phyloP scores from a whole-genome alignment of 1,139 yeast genomes.

The Hanseniaspora uvarum region DNA sequence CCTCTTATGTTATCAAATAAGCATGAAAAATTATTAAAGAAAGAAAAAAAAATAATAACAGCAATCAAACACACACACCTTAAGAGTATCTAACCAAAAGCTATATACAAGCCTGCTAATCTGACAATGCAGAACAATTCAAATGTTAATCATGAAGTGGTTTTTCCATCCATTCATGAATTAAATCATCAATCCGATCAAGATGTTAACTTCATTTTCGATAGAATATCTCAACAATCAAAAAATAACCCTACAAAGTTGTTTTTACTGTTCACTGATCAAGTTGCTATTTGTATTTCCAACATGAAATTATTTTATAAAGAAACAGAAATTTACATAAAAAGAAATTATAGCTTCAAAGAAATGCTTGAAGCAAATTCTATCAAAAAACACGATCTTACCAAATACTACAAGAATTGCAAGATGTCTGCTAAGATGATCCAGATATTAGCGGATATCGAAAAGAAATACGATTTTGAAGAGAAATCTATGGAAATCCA shows the following conservation, averaged over 20 bases:
- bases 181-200: slow-evolving; percentile 6
- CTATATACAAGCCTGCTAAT: too few relatives aligned
- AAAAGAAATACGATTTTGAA: slow-evolving; percentile 5
- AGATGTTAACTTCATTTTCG: not conserved
- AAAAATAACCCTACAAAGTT: not conserved
- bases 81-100: too few relatives aligned
- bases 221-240: not conserved
- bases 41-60: not conserved
- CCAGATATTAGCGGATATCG: not conserved
- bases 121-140: not conserved
- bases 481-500: not conserved
- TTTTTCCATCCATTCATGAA: slow-evolving; percentile 12
- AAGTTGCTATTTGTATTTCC: slow-evolving; percentile 15
- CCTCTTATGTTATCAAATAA: too few relatives aligned
- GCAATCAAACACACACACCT: not conserved
- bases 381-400: slow-evolving; percentile 4
- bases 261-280: slow-evolving; percentile 13
- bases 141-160: not conserved
- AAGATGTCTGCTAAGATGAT: slow-evolving; percentile 14
- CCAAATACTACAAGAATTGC: slow-evolving; percentile 12
- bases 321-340: not conserved
- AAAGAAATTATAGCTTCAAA: slow-evolving; percentile 3
- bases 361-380: not conserved
- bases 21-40: not conserved
- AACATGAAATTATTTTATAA: slow-evolving; percentile 14